Base-by-base conservation (phyloP, 1,139 yeast species). In the Taphrina betulina region DNA sequence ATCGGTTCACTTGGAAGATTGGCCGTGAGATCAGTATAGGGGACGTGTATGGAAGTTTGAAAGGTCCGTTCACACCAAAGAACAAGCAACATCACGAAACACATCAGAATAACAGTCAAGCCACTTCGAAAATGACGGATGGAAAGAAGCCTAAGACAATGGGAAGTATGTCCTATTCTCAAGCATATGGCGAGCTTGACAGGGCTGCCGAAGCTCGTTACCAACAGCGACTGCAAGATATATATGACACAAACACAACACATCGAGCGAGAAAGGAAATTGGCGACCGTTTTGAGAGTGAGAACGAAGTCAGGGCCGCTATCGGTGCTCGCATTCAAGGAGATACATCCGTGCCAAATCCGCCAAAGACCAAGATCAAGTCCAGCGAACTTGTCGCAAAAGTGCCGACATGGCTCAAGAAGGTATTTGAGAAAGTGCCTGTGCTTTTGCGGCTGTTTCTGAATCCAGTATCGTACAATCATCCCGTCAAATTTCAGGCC, bases 401-500 rank as follows among this genome's bases (percentile, higher is more conserved):
- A 22, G 24, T 50, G 7, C 52, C 52, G 5, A 22, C 24, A 7
- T 45, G 40, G 52, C 12, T 45, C 41, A 29, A 20, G 33, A 12
- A 22, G 16, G 28, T 42, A 4, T 12, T 50, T 31, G 31, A 50
- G 17, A 40, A 29, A 7, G 23, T 38, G 16, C 54, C 54, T n/a
- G 35, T 50, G 16, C 46, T 50, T 17, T 23, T 50, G 17, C 37
- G 54, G 16, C 34, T 38, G 22, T 50, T 50, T 24, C 33, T 50
- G 19, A 50, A 50, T 31, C 54, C 46, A 2, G 34, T 50, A 12
- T 41, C 54, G 8, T 40, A 50, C 20, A 50, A 50, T 20, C 54
- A 50, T 38, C 54, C 54, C 5, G 54, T 50, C 14, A 23, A 29
- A 23, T 40, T 50, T 34, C 29, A 31, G 12, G 19, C 36, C 20